phyloP scores from a whole-genome alignment of 176 grass and related monocot species.

The Thalia dealbata region DNA sequence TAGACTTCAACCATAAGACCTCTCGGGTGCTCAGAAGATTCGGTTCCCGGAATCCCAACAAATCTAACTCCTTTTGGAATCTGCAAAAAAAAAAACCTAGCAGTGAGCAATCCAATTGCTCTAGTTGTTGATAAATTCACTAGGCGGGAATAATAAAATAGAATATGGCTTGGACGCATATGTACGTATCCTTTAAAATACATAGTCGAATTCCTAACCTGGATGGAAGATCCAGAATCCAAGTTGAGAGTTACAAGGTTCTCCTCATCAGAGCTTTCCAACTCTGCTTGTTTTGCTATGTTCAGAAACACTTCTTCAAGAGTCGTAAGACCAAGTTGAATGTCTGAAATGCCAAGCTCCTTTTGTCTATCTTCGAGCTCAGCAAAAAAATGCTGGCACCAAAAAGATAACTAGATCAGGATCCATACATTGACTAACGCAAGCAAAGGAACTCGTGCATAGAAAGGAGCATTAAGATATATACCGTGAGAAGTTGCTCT shows the following conservation, averaged over 20 bases:
- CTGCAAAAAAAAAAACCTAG: conserved; percentile 25
- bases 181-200: too few relatives aligned
- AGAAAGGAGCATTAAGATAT: too few relatives aligned
- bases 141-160: background rate
- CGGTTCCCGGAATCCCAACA: conserved; percentile 82
- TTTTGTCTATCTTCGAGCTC: conserved; percentile 79
- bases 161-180: too few relatives aligned
- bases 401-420: background rate
- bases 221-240: conserved; percentile 59
- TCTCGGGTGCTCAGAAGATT: conserved; percentile 64
- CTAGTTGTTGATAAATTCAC: too few relatives aligned
- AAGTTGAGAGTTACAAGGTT: conserved; percentile 62
- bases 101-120: too few relatives aligned
- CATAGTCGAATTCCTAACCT: conserved; percentile 26
- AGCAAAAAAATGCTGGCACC: conserved; percentile 59
- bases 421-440: background rate
- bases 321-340: conserved; percentile 85
- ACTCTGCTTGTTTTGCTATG: conserved; percentile 81
- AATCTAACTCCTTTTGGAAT: conserved; percentile 74
- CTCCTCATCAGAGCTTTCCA: conserved; percentile 79
- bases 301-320: conserved; percentile 97
- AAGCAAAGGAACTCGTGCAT: too few relatives aligned
- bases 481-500: conserved; percentile 72
- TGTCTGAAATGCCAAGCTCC: conserved; percentile 83
- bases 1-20: conserved; percentile 88